Evolutionary conservation across 108 stramenopile genomes (phyloP).

Genomic region (Chaetoceros muelleri): DNA sequence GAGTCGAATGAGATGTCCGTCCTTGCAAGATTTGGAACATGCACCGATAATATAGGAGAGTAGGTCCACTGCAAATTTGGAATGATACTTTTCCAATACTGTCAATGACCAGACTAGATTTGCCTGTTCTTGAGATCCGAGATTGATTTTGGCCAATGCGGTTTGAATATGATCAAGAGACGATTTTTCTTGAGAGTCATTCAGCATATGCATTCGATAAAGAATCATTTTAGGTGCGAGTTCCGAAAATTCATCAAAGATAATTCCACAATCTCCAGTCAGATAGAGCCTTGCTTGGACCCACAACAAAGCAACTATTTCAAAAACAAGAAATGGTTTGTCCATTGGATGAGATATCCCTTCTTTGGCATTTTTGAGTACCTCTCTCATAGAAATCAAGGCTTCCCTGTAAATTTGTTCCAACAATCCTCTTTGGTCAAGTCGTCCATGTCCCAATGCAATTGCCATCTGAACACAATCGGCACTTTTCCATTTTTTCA

Average conservation of each 20-base stretch:
- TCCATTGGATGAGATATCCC: constrained; percentile 8
- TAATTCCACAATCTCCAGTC: constrained; percentile 25
- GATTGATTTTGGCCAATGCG: constrained; percentile 18
- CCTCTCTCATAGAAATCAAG: constrained; percentile 5
- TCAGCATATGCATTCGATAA: constrained; percentile 9
- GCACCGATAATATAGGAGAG: constrained; percentile 46
- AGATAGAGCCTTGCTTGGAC: constrained; percentile 63
- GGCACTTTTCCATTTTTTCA: constrained; percentile 45
- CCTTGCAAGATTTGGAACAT: constrained; percentile 26
- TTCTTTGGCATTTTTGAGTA: constrained; percentile 1
- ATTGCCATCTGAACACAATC: constrained; percentile 63
- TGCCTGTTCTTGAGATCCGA: constrained; percentile 71
- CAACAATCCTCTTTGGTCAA: constrained; percentile 48
- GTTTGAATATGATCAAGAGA: constrained; percentile 3
- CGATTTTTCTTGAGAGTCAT: constrained; percentile 1
- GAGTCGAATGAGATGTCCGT: constrained; percentile 44
- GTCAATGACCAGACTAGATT: constrained; percentile 77
- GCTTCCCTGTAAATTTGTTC: constrained; percentile 50
- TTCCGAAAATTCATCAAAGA: constrained; percentile 42
- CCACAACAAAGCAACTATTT: constrained; percentile 67
- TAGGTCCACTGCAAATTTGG: constrained; percentile 24
- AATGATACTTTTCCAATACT: constrained; percentile 49
- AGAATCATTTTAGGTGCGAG: constrained; percentile 30
- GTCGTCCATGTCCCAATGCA: constrained; percentile 59
- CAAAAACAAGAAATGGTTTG: constrained; percentile 37